These are phyloP conservation scores for Trichoderma sp. DNA, from an alignment of 2,329 filamentous ascomycete species.

Conservation along the genomic window DNA sequence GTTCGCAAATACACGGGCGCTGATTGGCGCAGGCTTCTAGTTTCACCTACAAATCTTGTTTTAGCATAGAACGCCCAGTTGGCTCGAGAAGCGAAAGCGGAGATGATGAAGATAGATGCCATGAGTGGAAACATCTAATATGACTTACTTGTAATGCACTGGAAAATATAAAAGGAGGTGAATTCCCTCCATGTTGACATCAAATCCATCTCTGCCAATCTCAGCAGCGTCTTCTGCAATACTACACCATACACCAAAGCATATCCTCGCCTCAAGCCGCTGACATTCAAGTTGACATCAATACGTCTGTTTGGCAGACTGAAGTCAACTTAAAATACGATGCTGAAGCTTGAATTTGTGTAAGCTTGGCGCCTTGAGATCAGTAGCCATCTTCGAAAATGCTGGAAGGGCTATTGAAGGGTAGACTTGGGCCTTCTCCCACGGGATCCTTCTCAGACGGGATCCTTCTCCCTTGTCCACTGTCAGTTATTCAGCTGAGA, in stretches of 20 bases:
- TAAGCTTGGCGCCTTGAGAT: background rate
- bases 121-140: background rate
- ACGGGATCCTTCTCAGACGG: too few relatives aligned
- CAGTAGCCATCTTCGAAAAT: background rate
- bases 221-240: background rate
- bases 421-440: background rate
- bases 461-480: background rate
- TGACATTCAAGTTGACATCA: background rate
- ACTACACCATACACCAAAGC: background rate
- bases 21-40: background rate
- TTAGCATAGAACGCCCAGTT: background rate
- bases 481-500: background rate
- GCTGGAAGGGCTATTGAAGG: background rate
- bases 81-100: background rate
- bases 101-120: background rate
- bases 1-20: slow-evolving; percentile 1
- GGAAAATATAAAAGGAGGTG: slow-evolving; percentile 7
- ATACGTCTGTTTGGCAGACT: background rate
- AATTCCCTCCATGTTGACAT: background rate
- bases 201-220: background rate
- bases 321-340: background rate
- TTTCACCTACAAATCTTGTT: background rate
- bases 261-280: background rate
- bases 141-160: too few relatives aligned
- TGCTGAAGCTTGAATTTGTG: background rate